Base-by-base conservation (phyloP, 139 green algal genomes). In the Asterochloris erici region DNA sequence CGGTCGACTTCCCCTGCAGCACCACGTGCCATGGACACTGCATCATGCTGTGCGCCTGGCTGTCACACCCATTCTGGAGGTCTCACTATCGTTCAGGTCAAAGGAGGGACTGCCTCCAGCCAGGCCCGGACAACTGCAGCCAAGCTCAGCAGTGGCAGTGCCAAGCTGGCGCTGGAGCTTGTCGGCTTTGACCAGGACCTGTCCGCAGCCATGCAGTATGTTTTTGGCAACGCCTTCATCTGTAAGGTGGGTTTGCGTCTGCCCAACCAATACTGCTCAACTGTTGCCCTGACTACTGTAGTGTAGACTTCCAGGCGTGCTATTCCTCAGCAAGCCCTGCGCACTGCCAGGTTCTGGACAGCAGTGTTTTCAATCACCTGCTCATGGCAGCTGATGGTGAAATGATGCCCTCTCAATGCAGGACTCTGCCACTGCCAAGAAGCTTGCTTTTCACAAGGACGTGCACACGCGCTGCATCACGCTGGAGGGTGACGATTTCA, bases 401-500 rank as follows among this genome's bases (percentile, higher is more conserved):
- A 54, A 6, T 54, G 38, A 54, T 54, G 38, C 38, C 38, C 38
- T 10, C 38, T 10, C 38, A 6, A 54, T 68, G 68, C 88, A 97
- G 92, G 96, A 99, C 77, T 77, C 86, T 0, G 89, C 84, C 63
- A 97, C 94, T 26, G 97, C 97, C 64, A 95, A 98, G 88, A 93
- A 92, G 79, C 92, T 99, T 60, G 95, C 96, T 0, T 99, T 98
- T 85, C 84, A 91, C 62, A 90, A 91, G 12, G 92, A 98, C 76
- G 93, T 99, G n/a, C 70, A 82, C 73, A 86, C 83, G 11, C 90
- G 94, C 19, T 98, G 96, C 89, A 93, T 99, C 54, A 98, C 96
- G 10, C 89, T 99, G 13, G 95, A 99, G 81, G 97, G 97, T 12
- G 96, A 99, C 78, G 90, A 98, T 85, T 99, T 98, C 92, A 98